Evolutionary conservation across 306 rosid genomes (phyloP), one percentile per base, ranked within the genome.

Genomic region (Calophaca sinica): DNA sequence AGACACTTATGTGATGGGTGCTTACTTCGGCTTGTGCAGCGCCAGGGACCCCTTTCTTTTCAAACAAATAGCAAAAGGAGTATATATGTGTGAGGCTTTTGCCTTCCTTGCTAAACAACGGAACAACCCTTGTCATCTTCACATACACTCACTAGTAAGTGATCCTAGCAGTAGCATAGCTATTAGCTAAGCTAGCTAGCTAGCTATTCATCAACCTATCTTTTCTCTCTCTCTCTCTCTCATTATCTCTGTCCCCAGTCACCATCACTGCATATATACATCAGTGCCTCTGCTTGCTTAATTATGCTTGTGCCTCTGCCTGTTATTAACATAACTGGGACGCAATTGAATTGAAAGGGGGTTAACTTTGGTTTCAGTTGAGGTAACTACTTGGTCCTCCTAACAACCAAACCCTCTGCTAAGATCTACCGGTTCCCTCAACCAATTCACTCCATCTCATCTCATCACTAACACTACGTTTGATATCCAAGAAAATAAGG

Each of bases 31-130:
- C 29, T 79, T 69, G 81, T 84, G 84, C 89, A 78, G 81, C 67
- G 67, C 62, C 80, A 73, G 88, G 83, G 88, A 88, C 91, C 75
- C 67, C 87, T 83, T 83, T 90, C 93, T 55, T 86, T 73, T 87
- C 89, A 84, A 62, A 0, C 36, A 61, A 28, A 45, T 52, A 72
- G 70, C 78, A 7, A 31, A 10, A 46, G 26, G 1, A 20, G 26
- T 20, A 20, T 20, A 20, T 20, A 20, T 20, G 1, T 0, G 26
- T 20, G 26, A 20, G 26, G 72, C 39, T 2, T 44, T 75, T 53
- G 46, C 73, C 39, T 74, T 72, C 64, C 59, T 60, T 73, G 68
- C 72, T 31, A 62, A 77, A 61, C 73, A 75, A 81, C 62, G 66
- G 77, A 74, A 69, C 81, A 80, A 67, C 50, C 59, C 70, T 74